Percentiles rank a stretch among this genome's conserved stretches.
These are phyloP conservation scores for Dactylis glomerata DNA, from an alignment of 176 grass and related monocot genomes.

Conservation along the genomic window DNA sequence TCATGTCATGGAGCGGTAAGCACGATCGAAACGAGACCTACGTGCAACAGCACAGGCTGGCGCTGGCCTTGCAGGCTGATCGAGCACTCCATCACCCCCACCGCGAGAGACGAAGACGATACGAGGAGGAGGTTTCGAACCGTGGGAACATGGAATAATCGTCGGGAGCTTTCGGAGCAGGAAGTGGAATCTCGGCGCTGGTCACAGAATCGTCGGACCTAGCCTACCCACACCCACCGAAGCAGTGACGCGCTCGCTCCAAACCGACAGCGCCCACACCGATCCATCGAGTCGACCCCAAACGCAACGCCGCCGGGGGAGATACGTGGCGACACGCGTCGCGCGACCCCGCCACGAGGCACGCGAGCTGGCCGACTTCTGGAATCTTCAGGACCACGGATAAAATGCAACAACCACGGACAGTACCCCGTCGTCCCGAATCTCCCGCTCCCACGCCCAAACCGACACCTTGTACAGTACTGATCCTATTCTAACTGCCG, in stretches of 20 bases:
- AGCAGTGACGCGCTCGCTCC: neutral
- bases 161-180: neutral
- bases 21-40: neutral
- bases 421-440: neutral
- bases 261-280: neutral
- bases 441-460: neutral
- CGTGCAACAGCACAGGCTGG: neutral
- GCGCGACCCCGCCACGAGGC: constrained; percentile 1
- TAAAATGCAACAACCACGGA: neutral
- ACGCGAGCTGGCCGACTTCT: constrained; percentile 5
- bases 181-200: neutral
- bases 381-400: constrained; percentile 21
- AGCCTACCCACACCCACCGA: no score
- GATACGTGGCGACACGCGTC: constrained; percentile 16
- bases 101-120: neutral
- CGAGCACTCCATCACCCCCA: neutral
- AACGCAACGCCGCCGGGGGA: neutral
- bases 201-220: no score
- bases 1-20: neutral
- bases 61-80: neutral
- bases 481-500: neutral
- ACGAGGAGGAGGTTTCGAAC: no score
- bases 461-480: neutral
- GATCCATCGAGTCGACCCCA: neutral
- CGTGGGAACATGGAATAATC: neutral